A percentile compares a stretch with the other conserved stretches of the same genome.
phyloP scores from a whole-genome alignment of 768 basidiomycete genomes.

The Mycena haematopus region DNA sequence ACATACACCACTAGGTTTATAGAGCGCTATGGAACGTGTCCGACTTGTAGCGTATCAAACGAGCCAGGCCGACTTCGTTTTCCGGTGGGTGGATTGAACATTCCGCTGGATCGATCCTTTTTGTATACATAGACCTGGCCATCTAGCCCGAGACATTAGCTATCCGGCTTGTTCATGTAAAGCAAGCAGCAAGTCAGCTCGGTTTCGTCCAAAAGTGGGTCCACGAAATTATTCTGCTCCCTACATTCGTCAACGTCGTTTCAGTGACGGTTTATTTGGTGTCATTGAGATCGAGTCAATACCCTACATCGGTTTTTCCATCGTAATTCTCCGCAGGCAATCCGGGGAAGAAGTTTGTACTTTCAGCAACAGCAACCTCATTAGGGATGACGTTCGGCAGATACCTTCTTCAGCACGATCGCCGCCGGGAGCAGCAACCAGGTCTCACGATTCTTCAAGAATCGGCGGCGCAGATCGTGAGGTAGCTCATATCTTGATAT shows the following conservation, averaged over 20 bases:
- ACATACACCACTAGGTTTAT: too few species aligned
- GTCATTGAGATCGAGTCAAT: not conserved
- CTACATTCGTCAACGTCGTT: not conserved
- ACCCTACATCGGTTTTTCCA: not conserved
- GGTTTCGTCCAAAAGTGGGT: not conserved
- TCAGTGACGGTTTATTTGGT: not conserved
- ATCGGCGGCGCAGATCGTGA: not conserved
- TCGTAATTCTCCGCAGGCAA: not conserved
- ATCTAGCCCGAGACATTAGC: too few species aligned
- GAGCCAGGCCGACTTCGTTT: too few species aligned
- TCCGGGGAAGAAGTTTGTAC: not conserved
- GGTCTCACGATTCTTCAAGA: not conserved
- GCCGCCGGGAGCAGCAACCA: not conserved
- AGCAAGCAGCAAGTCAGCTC: not conserved
- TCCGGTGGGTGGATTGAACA: too few species aligned
- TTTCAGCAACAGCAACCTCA: slow-evolving; percentile 2
- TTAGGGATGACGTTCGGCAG: not conserved
- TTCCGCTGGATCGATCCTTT: too few species aligned
- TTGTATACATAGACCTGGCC: too few species aligned
- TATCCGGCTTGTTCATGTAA: not conserved
- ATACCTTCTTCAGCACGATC: slow-evolving; percentile 1
- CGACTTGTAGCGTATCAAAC: too few species aligned
- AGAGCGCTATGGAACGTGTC: too few species aligned
- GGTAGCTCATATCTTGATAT: too few species aligned
- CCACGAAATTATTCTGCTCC: not conserved